Percentiles rank a stretch among this genome's conserved stretches.
Conservation (phyloP, 257 asterid genomes). For the Gentiana dahurica region DNA sequence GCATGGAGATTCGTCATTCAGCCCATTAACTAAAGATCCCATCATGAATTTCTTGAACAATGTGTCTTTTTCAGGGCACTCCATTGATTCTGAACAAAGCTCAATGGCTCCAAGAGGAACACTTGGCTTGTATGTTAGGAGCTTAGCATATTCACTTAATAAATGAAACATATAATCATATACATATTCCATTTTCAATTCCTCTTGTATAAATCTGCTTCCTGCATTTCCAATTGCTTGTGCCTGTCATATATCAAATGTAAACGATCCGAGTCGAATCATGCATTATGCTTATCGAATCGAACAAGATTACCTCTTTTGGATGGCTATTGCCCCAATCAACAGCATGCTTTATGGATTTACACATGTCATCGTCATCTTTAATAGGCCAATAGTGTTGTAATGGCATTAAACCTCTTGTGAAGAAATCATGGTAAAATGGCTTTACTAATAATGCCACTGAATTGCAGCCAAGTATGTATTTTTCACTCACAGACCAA, state of each 20-base stretch:
- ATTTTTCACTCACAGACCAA: slow-evolving; percentile 96
- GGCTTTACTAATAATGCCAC: slow-evolving; percentile 50
- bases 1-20: slow-evolving; percentile 37
- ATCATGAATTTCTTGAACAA: slow-evolving; percentile 45
- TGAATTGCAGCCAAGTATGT: slow-evolving; percentile 84
- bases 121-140: slow-evolving; percentile 56
- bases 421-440: slow-evolving; percentile 65
- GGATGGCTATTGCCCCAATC: slow-evolving; percentile 72
- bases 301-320: slow-evolving; percentile 25
- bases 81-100: slow-evolving; percentile 62
- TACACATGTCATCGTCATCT: slow-evolving; percentile 43
- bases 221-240: slow-evolving; percentile 58
- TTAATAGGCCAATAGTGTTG: slow-evolving; percentile 86
- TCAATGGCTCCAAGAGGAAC: slow-evolving; percentile 45
- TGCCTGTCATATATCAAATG: slow-evolving; percentile 32
- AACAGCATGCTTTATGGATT: slow-evolving; percentile 71
- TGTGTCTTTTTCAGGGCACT: slow-evolving; percentile 39
- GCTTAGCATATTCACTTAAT: slow-evolving; percentile 54
- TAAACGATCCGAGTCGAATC: no score
- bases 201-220: slow-evolving; percentile 42
- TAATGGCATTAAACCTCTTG: slow-evolving; percentile 69
- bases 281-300: no score
- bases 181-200: slow-evolving; percentile 52
- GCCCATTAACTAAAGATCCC: slow-evolving; percentile 49
- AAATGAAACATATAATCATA: slow-evolving; percentile 90